These are phyloP conservation scores for Dalbergia oliveri DNA, from an alignment of 306 rosid species.

Conservation along the genomic window DNA sequence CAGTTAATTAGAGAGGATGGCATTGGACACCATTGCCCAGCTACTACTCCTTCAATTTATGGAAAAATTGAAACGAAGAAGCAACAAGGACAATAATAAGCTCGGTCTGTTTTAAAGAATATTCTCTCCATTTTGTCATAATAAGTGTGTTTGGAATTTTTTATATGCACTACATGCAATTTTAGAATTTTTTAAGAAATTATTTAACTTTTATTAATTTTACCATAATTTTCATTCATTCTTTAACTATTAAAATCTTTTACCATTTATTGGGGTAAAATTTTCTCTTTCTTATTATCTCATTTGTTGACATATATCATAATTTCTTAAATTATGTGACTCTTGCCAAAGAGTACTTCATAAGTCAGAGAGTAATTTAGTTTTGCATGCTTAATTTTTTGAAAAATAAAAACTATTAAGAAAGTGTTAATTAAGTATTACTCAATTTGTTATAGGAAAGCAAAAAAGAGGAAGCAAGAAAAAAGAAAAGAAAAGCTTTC, in stretches of 20 bases:
- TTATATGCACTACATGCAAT: not conserved
- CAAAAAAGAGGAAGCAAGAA: not conserved
- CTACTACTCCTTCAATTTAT: not conserved
- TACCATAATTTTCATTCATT: not conserved
- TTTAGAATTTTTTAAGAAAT: not conserved
- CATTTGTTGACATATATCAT: not conserved
- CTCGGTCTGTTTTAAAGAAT: not conserved
- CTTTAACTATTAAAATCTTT: not conserved
- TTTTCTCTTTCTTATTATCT: not conserved
- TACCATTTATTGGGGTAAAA: not conserved
- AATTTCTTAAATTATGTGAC: not conserved
- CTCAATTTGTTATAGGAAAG: conserved; percentile 18
- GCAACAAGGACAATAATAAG: conserved; percentile 1
- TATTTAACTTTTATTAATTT: not conserved
- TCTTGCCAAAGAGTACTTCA: not conserved
- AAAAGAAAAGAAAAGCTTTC: conserved; percentile 14
- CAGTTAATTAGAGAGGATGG: not conserved
- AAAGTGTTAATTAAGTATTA: too few species aligned
- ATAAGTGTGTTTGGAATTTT: not conserved
- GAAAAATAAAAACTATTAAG: not conserved
- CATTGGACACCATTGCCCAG: not conserved
- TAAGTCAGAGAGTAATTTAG: not conserved
- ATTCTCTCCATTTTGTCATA: not conserved
- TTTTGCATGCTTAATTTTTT: not conserved
- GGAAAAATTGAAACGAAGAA: conserved; percentile 33